Base-by-base conservation (phyloP, 495 filamentous ascomycete genomes). In the Penicillium bovifimosum region DNA sequence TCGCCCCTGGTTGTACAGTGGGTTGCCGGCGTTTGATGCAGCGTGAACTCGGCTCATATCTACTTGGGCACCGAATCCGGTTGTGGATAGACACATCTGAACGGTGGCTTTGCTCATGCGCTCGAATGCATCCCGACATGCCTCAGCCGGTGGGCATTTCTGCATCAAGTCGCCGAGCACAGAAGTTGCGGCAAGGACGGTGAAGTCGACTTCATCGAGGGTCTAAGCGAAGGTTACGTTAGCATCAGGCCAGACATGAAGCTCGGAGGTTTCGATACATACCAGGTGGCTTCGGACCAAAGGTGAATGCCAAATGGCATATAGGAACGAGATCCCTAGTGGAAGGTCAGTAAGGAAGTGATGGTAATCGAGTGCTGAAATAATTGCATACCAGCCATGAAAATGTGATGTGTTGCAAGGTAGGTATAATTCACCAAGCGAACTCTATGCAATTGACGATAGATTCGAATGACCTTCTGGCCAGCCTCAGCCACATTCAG, bases 271-370 rank as follows among this genome's bases (percentile, higher is more conserved):
- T 40, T 26, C 43, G 17, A 0, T 18, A 70, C 86, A 72, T 80
- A 91, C 88, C 64, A 96, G 72, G 33, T 85, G 83, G 65, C 85
- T 90, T 56, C 91, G 79, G 14, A 96, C 92, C 41, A 87, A 78
- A 32, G 88, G 82, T 7, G 92, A 96, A 65, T 97, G 93, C 92
- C 92, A 97, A 38, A 97, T 92, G 13, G 93, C 90, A 65, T 96
- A 97, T 5, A 97, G 80, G 66, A 96, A 97, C 5, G 92, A 93
- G 44, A 96, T 96, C 17, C 91, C 83, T 86, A 52, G 33, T 10
- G 6, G 13, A 20, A 17, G 13, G 34, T 68, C 29, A 68, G 48
- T 36, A 41, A 33, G 3, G 14, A 36, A 14, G 52, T 39, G 53
- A 50, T 50, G 27, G 50, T 10, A 10, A 26, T 42, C 3, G 18